Conservation (phyloP, 2,329 filamentous ascomycete genomes). For the Trichoderma sp. region DNA sequence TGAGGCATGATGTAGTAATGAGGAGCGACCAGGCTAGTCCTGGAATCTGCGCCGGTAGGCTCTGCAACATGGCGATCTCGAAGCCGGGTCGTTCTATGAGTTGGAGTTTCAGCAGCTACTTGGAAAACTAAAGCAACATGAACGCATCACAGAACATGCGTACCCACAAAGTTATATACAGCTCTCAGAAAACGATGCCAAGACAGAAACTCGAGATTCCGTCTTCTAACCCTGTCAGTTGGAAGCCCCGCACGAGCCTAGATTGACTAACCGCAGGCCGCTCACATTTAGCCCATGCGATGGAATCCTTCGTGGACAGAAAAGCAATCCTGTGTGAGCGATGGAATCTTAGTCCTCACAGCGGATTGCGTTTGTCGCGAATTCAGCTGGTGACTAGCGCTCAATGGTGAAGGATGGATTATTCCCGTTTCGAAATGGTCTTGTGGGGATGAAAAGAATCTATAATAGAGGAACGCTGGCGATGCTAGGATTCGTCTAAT, state of each 20-base stretch:
- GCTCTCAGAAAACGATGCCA: background rate
- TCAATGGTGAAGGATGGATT: background rate
- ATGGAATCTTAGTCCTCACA: background rate
- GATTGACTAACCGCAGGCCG: background rate
- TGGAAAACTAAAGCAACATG: background rate
- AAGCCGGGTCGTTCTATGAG: background rate
- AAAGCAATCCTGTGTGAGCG: background rate
- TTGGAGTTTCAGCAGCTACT: background rate
- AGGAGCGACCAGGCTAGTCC: background rate
- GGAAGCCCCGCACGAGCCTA: background rate
- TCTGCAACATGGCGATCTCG: background rate
- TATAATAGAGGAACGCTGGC: background rate
- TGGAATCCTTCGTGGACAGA: background rate
- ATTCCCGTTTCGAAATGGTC: background rate
- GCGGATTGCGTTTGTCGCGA: background rate
- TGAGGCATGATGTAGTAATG: background rate
- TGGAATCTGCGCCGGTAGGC: background rate
- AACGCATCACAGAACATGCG: background rate
- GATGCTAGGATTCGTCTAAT: background rate
- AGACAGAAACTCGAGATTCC: background rate
- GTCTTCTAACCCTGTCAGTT: background rate
- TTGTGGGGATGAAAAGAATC: background rate
- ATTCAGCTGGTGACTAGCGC: background rate
- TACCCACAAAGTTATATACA: background rate
- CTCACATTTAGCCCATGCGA: background rate